Base-by-base conservation (phyloP, 768 basidiomycete species). In the Kwoniella shandongensis region DNA sequence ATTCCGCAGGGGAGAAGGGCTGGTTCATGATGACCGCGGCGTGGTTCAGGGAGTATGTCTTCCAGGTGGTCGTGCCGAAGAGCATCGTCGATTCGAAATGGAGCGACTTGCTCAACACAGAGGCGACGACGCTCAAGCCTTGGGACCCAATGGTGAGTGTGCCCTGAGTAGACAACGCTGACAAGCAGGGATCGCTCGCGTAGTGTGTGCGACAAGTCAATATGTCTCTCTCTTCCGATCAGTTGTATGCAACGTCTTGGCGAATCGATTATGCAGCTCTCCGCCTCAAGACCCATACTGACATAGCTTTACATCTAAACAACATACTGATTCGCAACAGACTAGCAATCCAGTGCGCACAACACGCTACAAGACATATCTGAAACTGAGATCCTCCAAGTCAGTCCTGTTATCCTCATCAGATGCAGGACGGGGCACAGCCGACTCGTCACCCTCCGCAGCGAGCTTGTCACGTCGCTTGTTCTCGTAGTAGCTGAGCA, bases 1-100 rank as follows among this genome's bases (percentile, higher is more conserved):
- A 85, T 25, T 78, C 79, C 0, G 81, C 81, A 0, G 88, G 91
- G 23, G 81, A 91, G 64, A 86, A 91, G 65, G 93, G 93, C 5
- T 93, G 85, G 78, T 90, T 88, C 78, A 84, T 94, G 67, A 93
- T 94, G 91, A 89, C 85, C 46, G 88, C 66, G 5, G 72, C 64
- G 0, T 98, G 94, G 93, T 97, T 97, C 77, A 86, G 87, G 54
- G 81, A 97, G 87, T 90, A 66, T 69, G 88, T 94, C 26, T 98
- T 91, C 79, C 94, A 98, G 77, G 85, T 94, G 23, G 94, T 96
- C 11, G 84, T 89, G 17, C 90, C 89, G 48, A 87, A 86, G 76
- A 80, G 82, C 27, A 77, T 91, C 57, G 89, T 90, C 17, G 84
- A 88, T 13, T 86, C 83, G 75, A 86, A 90, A 32, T 86, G 92